Evolutionary conservation across 2,329 filamentous ascomycete species (phyloP).

Genomic region (Ascochyta viciae-villosae): DNA sequence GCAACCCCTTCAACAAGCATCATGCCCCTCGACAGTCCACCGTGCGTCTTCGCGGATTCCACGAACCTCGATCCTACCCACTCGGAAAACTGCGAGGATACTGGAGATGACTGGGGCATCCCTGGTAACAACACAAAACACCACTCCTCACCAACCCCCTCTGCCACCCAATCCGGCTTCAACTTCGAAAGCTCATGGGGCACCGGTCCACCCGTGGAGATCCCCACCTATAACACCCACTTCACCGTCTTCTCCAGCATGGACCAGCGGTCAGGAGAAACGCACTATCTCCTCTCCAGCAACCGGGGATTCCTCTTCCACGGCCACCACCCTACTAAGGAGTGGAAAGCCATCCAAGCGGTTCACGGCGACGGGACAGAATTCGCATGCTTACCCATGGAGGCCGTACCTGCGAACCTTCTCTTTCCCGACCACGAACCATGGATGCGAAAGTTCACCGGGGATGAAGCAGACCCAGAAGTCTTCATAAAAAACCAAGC

Average conservation of each 20-base stretch:
- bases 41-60: background rate
- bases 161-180: background rate
- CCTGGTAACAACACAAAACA: too few species aligned
- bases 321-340: background rate
- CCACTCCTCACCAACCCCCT: background rate
- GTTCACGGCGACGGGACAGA: background rate
- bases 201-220: background rate
- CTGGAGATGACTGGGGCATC: too few species aligned
- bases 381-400: background rate
- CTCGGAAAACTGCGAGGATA: too few species aligned
- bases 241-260: background rate
- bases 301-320: conserved; percentile 1
- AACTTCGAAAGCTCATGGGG: background rate
- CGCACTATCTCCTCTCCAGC: background rate
- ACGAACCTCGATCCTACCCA: too few species aligned
- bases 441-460: background rate
- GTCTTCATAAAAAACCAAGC: conserved; percentile 9
- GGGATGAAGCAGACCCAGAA: background rate
- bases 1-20: background rate
- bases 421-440: background rate
- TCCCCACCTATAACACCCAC: background rate
- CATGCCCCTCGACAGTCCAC: background rate
- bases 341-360: background rate
- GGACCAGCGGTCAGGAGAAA: background rate
- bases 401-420: background rate